Conservation (phyloP, 192 early-diverging fungal genomes). For the Mortierella alpina region DNA sequence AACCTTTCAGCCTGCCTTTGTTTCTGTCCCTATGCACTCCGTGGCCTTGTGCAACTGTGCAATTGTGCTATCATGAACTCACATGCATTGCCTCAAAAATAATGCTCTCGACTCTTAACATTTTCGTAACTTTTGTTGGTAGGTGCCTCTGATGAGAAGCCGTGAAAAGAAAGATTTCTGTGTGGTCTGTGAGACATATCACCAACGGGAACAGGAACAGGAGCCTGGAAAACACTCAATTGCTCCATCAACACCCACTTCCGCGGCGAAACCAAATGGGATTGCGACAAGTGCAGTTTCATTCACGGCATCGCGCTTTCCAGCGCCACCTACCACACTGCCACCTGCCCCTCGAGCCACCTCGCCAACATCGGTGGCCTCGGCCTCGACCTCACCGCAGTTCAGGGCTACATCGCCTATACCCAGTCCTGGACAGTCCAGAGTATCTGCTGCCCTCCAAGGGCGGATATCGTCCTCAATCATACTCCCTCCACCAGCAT, state of each 20-base stretch:
- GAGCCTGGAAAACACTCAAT: conserved; percentile 15
- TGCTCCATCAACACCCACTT: neutral
- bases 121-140: neutral
- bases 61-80: neutral
- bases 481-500: conserved; percentile 25
- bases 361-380: conserved; percentile 3
- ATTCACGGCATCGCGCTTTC: conserved; percentile 2
- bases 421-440: neutral
- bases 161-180: conserved; percentile 42
- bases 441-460: conserved; percentile 13
- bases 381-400: neutral
- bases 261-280: neutral
- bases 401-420: conserved; percentile 18
- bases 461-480: conserved; percentile 32
- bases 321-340: conserved; percentile 1
- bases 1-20: no score
- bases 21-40: no score
- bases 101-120: neutral
- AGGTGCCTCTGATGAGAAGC: conserved; percentile 43
- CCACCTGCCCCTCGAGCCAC: neutral
- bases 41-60: no score
- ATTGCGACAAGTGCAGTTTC: neutral
- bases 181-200: conserved; percentile 26
- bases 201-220: neutral
- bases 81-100: neutral